These are phyloP conservation scores for Hippophae rhamnoides DNA, from an alignment of 306 rosid species.

Conservation along the genomic window DNA sequence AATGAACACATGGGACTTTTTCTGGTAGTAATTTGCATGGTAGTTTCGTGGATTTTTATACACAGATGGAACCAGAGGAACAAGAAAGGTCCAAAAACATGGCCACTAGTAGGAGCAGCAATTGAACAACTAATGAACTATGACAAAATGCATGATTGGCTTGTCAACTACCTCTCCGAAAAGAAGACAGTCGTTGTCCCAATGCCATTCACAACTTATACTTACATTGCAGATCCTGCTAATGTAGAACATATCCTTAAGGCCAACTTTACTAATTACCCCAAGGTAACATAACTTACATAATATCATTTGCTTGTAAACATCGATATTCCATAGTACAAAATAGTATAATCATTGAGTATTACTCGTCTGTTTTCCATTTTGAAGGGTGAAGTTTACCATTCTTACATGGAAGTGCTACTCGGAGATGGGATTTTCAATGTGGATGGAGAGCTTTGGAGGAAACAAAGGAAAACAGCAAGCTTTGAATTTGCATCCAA, in stretches of 20 bases:
- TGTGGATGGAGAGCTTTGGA: conserved; percentile 82
- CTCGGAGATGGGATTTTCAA: conserved; percentile 95
- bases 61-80: conserved; percentile 69
- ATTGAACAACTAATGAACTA: conserved; percentile 66
- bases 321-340: not conserved
- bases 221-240: conserved; percentile 84
- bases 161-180: conserved; percentile 43
- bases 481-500: conserved; percentile 92
- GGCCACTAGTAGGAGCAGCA: conserved; percentile 87
- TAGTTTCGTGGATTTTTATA: conserved; percentile 45
- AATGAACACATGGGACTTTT: conserved; percentile 27
- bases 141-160: conserved; percentile 89
- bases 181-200: conserved; percentile 68
- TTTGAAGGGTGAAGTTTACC: conserved; percentile 73
- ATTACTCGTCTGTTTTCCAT: not conserved
- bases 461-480: conserved; percentile 83
- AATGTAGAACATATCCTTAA: conserved; percentile 81
- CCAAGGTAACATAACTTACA: conserved; percentile 39
- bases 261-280: conserved; percentile 79
- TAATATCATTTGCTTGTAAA: not conserved
- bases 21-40: conserved; percentile 24
- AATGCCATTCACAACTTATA: conserved; percentile 83
- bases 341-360: not conserved
- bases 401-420: conserved; percentile 82
- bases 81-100: conserved; percentile 71